A percentile compares a stretch with the other conserved stretches of the same genome.
Conservation (phyloP, 306 rosid species). For the Vachellia collinsii region DNA sequence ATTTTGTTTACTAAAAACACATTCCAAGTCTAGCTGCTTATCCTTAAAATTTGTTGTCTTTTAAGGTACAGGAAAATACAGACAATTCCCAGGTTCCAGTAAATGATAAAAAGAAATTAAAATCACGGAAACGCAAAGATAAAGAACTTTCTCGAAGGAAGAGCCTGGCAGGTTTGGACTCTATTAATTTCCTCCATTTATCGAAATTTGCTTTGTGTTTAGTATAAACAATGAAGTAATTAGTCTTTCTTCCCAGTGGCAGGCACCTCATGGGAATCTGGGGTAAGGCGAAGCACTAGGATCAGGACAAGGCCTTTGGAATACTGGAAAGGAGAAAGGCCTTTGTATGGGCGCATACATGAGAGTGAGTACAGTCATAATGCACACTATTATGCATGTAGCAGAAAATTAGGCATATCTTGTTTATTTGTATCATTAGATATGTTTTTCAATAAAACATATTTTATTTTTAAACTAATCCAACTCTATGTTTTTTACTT, state of each 20-base stretch:
- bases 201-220: neutral
- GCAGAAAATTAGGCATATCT: too few species aligned
- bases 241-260: slow-evolving; percentile 44
- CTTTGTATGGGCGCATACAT: slow-evolving; percentile 64
- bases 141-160: slow-evolving; percentile 42
- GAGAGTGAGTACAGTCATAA: slow-evolving; percentile 46
- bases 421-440: too few species aligned
- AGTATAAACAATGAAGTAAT: neutral
- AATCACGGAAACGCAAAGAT: slow-evolving; percentile 24
- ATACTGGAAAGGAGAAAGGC: slow-evolving; percentile 71
- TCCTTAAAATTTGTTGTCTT: neutral
- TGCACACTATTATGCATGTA: neutral
- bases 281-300: slow-evolving; percentile 71
- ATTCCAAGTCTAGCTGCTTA: neutral
- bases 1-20: neutral
- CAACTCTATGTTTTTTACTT: too few species aligned
- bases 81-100: slow-evolving; percentile 11
- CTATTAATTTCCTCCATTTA: slow-evolving; percentile 18
- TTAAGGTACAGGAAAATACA: slow-evolving; percentile 3
- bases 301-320: slow-evolving; percentile 64
- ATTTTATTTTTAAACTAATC: too few species aligned
- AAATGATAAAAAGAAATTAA: slow-evolving; percentile 36
- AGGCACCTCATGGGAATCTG: slow-evolving; percentile 59
- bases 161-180: slow-evolving; percentile 66
- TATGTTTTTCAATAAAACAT: too few species aligned